Percentiles rank a stretch among this genome's conserved stretches.
phyloP scores from a whole-genome alignment of 2,329 filamentous ascomycete species.

The Diaporthe batatas region DNA sequence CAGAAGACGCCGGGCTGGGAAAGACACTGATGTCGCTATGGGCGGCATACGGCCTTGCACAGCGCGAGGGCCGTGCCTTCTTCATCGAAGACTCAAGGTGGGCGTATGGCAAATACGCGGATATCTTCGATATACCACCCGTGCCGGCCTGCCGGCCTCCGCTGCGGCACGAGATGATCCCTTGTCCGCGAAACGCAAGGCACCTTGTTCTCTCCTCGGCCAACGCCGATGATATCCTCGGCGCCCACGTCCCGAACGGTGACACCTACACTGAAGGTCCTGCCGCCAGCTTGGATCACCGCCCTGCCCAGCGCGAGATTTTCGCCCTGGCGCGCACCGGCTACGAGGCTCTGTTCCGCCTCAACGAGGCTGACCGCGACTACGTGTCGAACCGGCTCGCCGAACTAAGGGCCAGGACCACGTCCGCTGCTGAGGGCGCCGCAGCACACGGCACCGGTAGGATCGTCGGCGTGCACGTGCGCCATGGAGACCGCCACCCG shows the following conservation, averaged over 20 bases:
- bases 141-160: slow-evolving; percentile 76
- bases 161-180: slow-evolving; percentile 80
- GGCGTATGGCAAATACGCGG: slow-evolving; percentile 81
- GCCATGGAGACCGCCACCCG: slow-evolving; percentile 83
- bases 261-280: slow-evolving; percentile 65
- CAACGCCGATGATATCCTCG: slow-evolving; percentile 75
- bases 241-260: slow-evolving; percentile 52
- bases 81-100: slow-evolving; percentile 89
- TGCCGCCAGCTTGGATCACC: slow-evolving; percentile 61
- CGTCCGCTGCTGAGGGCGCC: slow-evolving; percentile 57
- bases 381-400: slow-evolving; percentile 73
- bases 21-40: slow-evolving; percentile 83
- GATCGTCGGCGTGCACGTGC: slow-evolving; percentile 80
- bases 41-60: slow-evolving; percentile 85
- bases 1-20: slow-evolving; percentile 81
- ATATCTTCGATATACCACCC: slow-evolving; percentile 79
- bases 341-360: slow-evolving; percentile 80
- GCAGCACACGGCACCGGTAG: slow-evolving; percentile 63
- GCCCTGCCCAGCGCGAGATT: slow-evolving; percentile 69
- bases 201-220: slow-evolving; percentile 81
- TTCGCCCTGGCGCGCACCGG: slow-evolving; percentile 78
- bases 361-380: slow-evolving; percentile 73
- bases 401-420: slow-evolving; percentile 63
- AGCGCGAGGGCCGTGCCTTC: slow-evolving; percentile 80
- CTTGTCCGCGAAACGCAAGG: slow-evolving; percentile 81